These are phyloP conservation scores for Vigna nakashimae DNA, from an alignment of 306 rosid species.

Conservation along the genomic window DNA sequence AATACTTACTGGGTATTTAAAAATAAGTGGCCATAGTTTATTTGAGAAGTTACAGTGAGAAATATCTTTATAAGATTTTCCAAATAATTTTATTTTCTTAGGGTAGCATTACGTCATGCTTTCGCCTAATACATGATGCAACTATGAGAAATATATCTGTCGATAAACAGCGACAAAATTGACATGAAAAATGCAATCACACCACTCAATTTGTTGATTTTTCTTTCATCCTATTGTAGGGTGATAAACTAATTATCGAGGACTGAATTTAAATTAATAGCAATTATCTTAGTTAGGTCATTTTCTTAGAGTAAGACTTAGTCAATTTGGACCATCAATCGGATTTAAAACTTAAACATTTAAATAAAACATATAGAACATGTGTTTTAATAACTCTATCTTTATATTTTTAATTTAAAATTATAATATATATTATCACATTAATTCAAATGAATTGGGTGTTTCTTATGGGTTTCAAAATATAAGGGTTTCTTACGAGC, in stretches of 20 bases:
- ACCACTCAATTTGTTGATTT: neutral
- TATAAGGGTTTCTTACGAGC: no score
- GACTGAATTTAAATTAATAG: neutral
- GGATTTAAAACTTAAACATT: neutral
- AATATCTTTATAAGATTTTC: neutral
- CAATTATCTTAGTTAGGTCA: neutral
- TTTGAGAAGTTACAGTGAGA: neutral
- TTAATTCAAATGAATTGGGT: no score
- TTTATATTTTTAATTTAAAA: no score
- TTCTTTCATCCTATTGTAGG: neutral
- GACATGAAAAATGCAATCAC: neutral
- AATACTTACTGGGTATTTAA: neutral
- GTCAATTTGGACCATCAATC: neutral
- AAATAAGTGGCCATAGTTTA: neutral
- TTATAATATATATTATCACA: no score
- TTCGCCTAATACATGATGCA: neutral
- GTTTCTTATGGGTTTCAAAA: no score
- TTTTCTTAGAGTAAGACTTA: neutral
- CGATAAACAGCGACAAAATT: neutral
- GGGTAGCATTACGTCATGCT: conserved; percentile 20
- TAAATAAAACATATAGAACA: neutral
- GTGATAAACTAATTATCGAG: neutral
- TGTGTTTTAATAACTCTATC: no score
- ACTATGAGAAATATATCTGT: neutral
- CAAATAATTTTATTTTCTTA: neutral